Evolutionary conservation across 2,329 filamentous ascomycete genomes (phyloP), one percentile per base, ranked within the genome.

Genomic region (Penicillium concentricum): DNA sequence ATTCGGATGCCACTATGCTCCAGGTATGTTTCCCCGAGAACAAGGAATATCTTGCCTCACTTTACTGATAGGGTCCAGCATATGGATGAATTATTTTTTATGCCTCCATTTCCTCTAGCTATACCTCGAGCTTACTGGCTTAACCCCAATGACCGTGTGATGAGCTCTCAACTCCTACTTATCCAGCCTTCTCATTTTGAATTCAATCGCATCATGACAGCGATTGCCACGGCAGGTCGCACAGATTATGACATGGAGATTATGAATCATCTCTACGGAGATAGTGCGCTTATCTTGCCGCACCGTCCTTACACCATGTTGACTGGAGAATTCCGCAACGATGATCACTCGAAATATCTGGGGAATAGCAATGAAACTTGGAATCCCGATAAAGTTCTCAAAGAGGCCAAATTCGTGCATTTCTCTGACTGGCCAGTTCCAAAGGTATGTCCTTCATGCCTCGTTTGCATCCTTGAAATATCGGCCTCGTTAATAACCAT

Each of bases 1-100:
- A 89, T 67, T 86, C 84, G 2, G 86, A 89, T 64, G 76, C 82
- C 20, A 82, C 82, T 1, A 72, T 89, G 3, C 77, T 87, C 4
- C 57, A 65, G 54, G 62, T 65, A 24, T 39, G 32, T 15, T 8
- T 32, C 13, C 5, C 15, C 4, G 4, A 7, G 4, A 15, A 34
- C 9, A 5, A 12, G 13, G 12, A 32, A 32, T 4, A 32, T 4
- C 7, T 4, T 1, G 12, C 10, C 15, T 15, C 7, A 5, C 20
- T 35, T n/a, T 37, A 18, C 45, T 48, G 8, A 48, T 8, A 26
- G 12, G 9, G 3, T 9, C n/a, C n/a, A 32, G 30, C 30, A 32
- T 32, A 32, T 51, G 35, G 48, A 51, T 28, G 48, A 42, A 22
- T n/a, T 51, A 10, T 51, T 51, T 28, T 42, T 42, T 0, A 30